Evolutionary conservation across 257 asterid species (phyloP).

Genomic region (Ilex aquifolium): DNA sequence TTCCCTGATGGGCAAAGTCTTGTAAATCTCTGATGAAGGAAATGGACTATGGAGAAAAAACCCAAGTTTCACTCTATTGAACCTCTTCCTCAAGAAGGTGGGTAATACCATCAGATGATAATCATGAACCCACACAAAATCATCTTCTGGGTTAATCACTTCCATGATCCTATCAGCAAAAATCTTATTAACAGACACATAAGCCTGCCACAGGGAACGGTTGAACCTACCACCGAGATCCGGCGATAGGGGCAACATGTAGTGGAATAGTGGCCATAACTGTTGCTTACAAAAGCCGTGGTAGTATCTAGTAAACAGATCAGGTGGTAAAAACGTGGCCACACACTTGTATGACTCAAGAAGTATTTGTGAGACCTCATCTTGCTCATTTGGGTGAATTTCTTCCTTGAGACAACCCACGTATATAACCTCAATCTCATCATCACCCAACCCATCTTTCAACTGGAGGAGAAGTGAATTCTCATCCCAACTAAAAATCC

Average conservation of each 20-base stretch:
- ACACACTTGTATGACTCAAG: conserved; percentile 74
- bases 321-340: conserved; percentile 76
- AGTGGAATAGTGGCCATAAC: conserved; percentile 84
- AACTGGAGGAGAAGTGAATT: conserved; percentile 70
- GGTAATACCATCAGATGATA: conserved; percentile 85
- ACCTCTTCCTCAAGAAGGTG: conserved; percentile 82
- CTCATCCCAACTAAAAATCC: conserved; percentile 85
- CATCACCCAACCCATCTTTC: conserved; percentile 68
- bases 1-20: conserved; percentile 72
- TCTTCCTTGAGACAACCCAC: conserved; percentile 90
- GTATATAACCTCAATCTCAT: conserved; percentile 62
- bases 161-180: conserved; percentile 91
- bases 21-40: conserved; percentile 80
- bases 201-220: conserved; percentile 78
- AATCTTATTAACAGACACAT: conserved; percentile 82
- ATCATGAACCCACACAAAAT: conserved; percentile 84
- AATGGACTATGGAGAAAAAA: conserved; percentile 83
- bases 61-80: conserved; percentile 80
- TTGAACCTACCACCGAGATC: conserved; percentile 83
- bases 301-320: conserved; percentile 54
- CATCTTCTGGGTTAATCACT: conserved; percentile 86
- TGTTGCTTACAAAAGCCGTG: conserved; percentile 89
- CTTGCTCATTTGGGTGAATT: conserved; percentile 75
- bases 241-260: conserved; percentile 79
- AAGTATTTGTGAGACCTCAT: conserved; percentile 77